These are phyloP conservation scores for Ampelomyces quisqualis DNA, from an alignment of 2,329 filamentous ascomycete species.

Conservation along the genomic window DNA sequence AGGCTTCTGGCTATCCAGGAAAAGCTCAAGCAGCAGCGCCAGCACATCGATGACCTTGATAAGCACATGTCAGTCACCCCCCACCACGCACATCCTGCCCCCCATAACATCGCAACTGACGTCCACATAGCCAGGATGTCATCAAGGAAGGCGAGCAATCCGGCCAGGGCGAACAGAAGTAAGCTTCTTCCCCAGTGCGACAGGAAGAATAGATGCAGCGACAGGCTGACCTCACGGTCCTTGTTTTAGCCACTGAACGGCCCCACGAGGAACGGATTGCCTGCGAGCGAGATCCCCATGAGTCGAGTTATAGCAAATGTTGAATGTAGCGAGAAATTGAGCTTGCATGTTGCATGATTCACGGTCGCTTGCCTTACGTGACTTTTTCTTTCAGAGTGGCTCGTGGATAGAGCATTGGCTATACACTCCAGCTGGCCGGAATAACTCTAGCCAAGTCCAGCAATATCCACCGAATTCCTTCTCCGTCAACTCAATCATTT, in stretches of 20 bases:
- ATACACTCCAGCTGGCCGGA: too few relatives aligned
- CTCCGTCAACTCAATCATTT: too few relatives aligned
- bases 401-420: too few relatives aligned
- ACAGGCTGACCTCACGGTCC: conserved; percentile 20
- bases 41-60: conserved; percentile 80
- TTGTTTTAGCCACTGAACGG: conserved; percentile 12
- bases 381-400: too few relatives aligned
- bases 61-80: conserved; percentile 73
- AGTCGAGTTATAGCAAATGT: background rate
- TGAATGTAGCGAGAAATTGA: too few relatives aligned
- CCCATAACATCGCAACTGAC: background rate
- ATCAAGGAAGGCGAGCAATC: conserved; percentile 64
- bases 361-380: too few relatives aligned
- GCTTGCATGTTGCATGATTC: too few relatives aligned
- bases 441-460: too few relatives aligned
- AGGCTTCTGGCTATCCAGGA: conserved; percentile 69
- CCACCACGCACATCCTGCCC: conserved; percentile 13
- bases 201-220: conserved; percentile 17
- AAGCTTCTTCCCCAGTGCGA: conserved; percentile 18
- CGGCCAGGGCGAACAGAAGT: conserved; percentile 64
- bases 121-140: conserved; percentile 66
- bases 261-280: background rate
- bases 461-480: too few relatives aligned
- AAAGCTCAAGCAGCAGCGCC: conserved; percentile 72
- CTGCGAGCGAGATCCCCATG: background rate